phyloP scores from a whole-genome alignment of 768 basidiomycete species.

The Pholiota microspora region DNA sequence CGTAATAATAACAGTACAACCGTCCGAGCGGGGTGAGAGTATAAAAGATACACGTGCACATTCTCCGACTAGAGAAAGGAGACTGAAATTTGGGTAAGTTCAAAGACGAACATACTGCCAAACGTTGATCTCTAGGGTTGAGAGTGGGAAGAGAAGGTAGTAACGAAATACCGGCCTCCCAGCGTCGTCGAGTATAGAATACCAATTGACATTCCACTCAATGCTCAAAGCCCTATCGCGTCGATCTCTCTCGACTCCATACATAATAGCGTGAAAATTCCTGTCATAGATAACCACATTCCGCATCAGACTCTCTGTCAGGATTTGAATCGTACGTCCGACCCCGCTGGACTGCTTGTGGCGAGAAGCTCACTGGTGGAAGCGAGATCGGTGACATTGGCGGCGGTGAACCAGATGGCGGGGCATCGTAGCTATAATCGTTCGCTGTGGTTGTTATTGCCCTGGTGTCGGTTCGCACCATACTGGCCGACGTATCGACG shows the following conservation, averaged over 20 bases:
- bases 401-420: conserved; percentile 18
- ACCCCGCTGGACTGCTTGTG: conserved; percentile 10
- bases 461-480: conserved; percentile 21
- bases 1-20: conserved; percentile 18
- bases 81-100: background rate
- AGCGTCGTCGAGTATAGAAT: background rate
- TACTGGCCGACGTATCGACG: conserved; percentile 20
- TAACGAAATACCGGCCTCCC: background rate
- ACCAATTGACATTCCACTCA: background rate
- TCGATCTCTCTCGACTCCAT: background rate
- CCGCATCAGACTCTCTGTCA: conserved; percentile 12
- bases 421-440: conserved; percentile 18
- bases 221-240: background rate
- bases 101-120: background rate
- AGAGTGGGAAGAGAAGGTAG: background rate
- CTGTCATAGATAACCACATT: conserved; percentile 16
- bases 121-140: background rate
- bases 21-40: conserved; percentile 9
- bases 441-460: conserved; percentile 15
- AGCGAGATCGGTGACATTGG: conserved; percentile 14
- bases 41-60: background rate
- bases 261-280: background rate
- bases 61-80: background rate
- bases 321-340: conserved; percentile 11
- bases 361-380: conserved; percentile 16